Percentiles rank a stretch among this genome's conserved stretches.
Evolutionary conservation across 1,284 basidiomycete species (phyloP).

Genomic region (Irpex rosettiformis): DNA sequence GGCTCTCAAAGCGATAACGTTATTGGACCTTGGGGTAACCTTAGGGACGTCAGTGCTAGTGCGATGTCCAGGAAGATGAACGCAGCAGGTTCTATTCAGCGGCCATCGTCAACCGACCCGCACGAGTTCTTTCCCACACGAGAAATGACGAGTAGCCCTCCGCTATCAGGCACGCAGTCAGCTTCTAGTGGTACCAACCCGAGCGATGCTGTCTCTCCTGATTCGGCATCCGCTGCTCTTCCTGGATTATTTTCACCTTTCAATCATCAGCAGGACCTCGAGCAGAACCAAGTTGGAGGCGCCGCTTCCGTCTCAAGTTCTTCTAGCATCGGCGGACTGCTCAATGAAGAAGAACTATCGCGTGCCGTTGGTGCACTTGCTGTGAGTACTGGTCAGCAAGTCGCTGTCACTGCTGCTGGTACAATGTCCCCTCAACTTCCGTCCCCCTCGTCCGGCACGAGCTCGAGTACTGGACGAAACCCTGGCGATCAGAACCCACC

Average conservation of each 20-base stretch:
- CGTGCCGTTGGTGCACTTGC: conserved; percentile 43
- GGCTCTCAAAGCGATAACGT: conserved; percentile 17
- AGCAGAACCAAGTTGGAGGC: conserved; percentile 7
- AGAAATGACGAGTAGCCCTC: conserved; percentile 13
- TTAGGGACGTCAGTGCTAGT: conserved; percentile 27
- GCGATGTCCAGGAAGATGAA: conserved; percentile 30
- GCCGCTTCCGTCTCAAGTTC: conserved; percentile 31
- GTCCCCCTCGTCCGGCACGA: conserved; percentile 40
- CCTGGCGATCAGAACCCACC: conserved; percentile 89
- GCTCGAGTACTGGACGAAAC: conserved; percentile 44
- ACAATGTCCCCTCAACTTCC: conserved; percentile 42
- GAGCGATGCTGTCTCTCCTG: conserved; percentile 30
- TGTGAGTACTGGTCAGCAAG: conserved; percentile 40
- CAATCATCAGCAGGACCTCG: conserved; percentile 12
- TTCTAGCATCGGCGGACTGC: conserved; percentile 36
- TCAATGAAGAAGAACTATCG: conserved; percentile 38
- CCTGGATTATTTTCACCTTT: conserved; percentile 25
- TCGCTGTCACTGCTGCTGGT: conserved; percentile 20
- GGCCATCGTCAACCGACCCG: conserved; percentile 14
- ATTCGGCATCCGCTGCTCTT: conserved; percentile 25
- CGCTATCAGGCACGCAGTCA: conserved; percentile 18
- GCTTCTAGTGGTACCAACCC: conserved; percentile 20
- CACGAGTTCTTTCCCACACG: conserved; percentile 11
- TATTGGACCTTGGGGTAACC: conserved; percentile 23
- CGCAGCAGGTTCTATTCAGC: conserved; percentile 17